phyloP scores from a whole-genome alignment of 2,329 filamentous ascomycete genomes.

The Penicillium concentricum region DNA sequence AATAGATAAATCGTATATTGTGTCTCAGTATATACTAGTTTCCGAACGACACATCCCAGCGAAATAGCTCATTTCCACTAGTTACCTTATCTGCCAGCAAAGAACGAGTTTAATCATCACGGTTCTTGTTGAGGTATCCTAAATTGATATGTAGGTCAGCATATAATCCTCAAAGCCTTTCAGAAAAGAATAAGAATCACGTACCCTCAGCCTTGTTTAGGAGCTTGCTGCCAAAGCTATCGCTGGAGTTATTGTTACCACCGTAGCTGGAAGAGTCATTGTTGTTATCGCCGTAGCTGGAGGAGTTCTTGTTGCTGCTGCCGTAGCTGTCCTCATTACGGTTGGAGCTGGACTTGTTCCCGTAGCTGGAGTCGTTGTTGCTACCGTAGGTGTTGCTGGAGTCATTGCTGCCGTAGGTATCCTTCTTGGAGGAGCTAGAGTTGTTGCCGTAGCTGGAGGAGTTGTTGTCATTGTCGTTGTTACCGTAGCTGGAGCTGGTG shows the following conservation, averaged over 20 bases:
- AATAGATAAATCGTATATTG: background rate
- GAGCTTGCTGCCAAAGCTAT: background rate
- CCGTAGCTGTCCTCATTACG: background rate
- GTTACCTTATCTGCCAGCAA: background rate
- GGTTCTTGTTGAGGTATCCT: background rate
- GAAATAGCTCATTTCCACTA: background rate
- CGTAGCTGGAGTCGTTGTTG: background rate
- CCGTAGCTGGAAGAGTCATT: background rate
- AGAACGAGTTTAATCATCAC: background rate
- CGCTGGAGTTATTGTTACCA: background rate
- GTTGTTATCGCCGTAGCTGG: background rate
- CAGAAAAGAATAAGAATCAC: background rate
- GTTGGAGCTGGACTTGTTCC: background rate
- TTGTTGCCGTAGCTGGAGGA: slow-evolving; percentile 2
- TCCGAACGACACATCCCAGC: background rate
- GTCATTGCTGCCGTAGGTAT: background rate
- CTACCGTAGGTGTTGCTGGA: background rate
- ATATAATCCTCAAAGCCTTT: background rate
- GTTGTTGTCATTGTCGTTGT: background rate
- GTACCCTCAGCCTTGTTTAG: background rate
- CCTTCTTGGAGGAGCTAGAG: background rate
- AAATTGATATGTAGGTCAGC: background rate
- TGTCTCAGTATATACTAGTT: background rate
- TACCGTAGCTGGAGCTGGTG: background rate
- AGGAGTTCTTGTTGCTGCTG: background rate